Conservation (phyloP, 1,284 basidiomycete genomes). For the Coriolopsis trogii region DNA sequence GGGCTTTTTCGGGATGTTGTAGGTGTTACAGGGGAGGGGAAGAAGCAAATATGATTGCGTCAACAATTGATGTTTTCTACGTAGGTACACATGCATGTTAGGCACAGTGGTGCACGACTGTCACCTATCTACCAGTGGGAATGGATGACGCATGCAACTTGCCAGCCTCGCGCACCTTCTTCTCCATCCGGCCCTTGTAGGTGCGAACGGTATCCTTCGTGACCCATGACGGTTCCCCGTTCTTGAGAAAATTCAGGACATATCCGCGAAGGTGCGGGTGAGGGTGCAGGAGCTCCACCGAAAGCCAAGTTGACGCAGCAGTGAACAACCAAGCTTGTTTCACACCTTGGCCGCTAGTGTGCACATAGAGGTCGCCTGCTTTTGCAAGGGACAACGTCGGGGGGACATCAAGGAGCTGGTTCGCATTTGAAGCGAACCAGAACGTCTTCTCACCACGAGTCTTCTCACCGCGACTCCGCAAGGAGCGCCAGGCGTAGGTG, state of each 20-base stretch:
- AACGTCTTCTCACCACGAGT: not conserved
- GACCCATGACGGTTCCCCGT: slow-evolving; percentile 8
- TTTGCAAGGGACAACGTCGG: not conserved
- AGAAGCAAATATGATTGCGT: no score
- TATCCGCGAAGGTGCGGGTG: not conserved
- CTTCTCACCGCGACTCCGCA: not conserved
- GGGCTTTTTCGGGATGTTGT: no score
- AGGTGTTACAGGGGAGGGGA: no score
- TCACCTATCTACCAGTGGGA: no score
- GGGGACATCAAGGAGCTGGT: not conserved
- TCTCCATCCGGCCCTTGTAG: not conserved
- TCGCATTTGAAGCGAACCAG: not conserved
- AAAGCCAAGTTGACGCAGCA: not conserved
- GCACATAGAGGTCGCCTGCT: not conserved
- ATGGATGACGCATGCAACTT: not conserved
- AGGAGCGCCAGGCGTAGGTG: not conserved
- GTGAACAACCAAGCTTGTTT: not conserved
- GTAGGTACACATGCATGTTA: no score
- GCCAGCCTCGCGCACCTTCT: not conserved
- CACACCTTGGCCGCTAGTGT: not conserved
- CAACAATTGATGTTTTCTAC: no score
- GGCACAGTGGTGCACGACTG: no score
- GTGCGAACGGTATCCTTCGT: not conserved
- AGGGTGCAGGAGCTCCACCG: not conserved
- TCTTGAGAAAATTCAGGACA: not conserved